phyloP scores from a whole-genome alignment of 768 basidiomycete species.

The Guyanaporus albipodus region DNA sequence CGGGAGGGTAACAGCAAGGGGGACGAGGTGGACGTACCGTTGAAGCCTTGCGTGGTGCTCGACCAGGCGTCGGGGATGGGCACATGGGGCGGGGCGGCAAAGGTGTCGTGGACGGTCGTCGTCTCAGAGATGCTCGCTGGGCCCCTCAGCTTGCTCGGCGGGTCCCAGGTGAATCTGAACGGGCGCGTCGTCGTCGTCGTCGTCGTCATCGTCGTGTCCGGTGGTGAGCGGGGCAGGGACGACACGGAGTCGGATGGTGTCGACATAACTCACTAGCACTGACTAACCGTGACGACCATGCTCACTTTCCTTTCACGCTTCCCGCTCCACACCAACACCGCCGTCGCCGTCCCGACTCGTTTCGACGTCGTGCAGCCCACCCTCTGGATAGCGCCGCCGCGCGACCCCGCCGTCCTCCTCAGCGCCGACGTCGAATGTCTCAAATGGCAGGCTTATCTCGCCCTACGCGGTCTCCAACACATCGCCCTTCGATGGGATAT shows the following conservation, averaged over 20 bases:
- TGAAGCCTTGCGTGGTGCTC: constrained; percentile 81
- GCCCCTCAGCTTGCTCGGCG: constrained; percentile 50
- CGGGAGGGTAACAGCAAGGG: neutral
- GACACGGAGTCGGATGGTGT: constrained; percentile 60
- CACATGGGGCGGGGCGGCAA: constrained; percentile 40
- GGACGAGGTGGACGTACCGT: constrained; percentile 50
- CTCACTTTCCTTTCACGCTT: constrained; percentile 51
- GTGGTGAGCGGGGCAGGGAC: constrained; percentile 40
- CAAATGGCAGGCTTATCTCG: constrained; percentile 83
- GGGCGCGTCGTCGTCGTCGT: constrained; percentile 49
- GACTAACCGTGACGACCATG: constrained; percentile 32
- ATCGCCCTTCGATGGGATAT: constrained; percentile 67
- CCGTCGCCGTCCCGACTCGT: constrained; percentile 31
- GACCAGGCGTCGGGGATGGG: constrained; percentile 60
- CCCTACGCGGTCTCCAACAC: constrained; percentile 48
- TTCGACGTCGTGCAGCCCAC: constrained; percentile 37
- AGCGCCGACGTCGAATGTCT: constrained; percentile 82
- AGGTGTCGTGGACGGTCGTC: constrained; percentile 68
- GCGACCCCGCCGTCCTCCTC: constrained; percentile 35
- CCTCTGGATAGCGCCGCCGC: constrained; percentile 65
- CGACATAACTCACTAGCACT: constrained; percentile 39
- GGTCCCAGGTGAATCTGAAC: constrained; percentile 78
- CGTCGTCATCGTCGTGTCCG: constrained; percentile 39
- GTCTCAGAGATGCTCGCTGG: constrained; percentile 75
- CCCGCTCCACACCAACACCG: constrained; percentile 53